phyloP scores from a whole-genome alignment of 148 eudicot species.

The Pouteria glomerata region DNA sequence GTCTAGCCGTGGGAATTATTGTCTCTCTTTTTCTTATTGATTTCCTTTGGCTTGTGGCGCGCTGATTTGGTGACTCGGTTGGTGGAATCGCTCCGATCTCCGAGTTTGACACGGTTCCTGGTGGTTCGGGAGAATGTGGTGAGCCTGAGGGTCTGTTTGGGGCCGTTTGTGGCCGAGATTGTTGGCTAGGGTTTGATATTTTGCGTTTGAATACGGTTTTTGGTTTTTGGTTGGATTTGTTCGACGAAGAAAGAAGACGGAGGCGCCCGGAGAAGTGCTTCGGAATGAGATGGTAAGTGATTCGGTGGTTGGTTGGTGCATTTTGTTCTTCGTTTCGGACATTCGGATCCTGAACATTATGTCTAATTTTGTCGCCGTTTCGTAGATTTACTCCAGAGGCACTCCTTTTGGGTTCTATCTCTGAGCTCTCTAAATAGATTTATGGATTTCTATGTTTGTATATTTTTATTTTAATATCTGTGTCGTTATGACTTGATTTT shows the following conservation, averaged over 20 bases:
- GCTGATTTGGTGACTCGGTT: conserved; percentile 35
- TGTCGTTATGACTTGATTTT: neutral
- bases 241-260: conserved; percentile 43
- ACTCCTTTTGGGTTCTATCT: neutral
- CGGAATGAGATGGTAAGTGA: conserved; percentile 74
- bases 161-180: conserved; percentile 37
- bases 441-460: neutral
- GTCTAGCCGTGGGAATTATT: neutral
- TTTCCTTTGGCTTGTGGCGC: neutral
- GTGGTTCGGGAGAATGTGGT: conserved; percentile 57
- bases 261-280: conserved; percentile 21
- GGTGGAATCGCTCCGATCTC: conserved; percentile 35
- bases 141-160: conserved; percentile 7
- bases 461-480: neutral
- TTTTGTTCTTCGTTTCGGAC: neutral
- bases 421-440: neutral
- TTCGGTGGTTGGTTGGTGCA: neutral
- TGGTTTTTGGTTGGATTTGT: neutral
- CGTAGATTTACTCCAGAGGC: neutral
- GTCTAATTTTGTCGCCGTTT: conserved; percentile 7
- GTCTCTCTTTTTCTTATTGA: neutral
- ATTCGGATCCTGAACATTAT: conserved; percentile 17
- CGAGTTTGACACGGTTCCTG: conserved; percentile 26
- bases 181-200: conserved; percentile 36
- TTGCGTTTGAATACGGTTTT: conserved; percentile 6